Base-by-base conservation (phyloP, 148 eudicot genomes). In the Vaccinium myrtillus region DNA sequence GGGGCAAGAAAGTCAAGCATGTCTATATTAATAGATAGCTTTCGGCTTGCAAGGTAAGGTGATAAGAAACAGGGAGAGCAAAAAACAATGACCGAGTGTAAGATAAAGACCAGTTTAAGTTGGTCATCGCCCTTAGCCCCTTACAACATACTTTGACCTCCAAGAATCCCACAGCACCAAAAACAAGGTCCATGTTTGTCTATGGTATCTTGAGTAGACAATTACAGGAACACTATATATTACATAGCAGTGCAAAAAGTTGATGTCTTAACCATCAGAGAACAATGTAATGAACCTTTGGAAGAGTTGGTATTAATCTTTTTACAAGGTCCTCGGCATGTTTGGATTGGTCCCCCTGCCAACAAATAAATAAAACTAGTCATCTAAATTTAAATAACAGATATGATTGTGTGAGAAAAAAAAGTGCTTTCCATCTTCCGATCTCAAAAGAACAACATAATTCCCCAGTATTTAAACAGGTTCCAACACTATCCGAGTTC, bases 311-410 rank as follows among this genome's bases (percentile, higher is more conserved):
- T 1, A 67, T 67, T 4, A 69, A 69, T 69, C 74, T 69, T 69
- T 39, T 69, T 27, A 69, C 4, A 69, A 69, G 74, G 74, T 69
- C 74, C 13, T 69, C 43, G 0, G 36, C 74, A 30, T 27, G 74
- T 69, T 16, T 69, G 74, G 74, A 69, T 69, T 13, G 74, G 74
- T 69, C 74, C 43, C 39, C 74, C 74, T 69, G 32, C 74, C 39
- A 69, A 30, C 74, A 30, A 69, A 69, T 69, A 69, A 69, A 69
- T 30, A 27, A 69, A 69, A 27, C 39, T 69, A 69, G 39, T 69
- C 13, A 69, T 30, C 14, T 13, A 69, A 69, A 8, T 23, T 6
- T 0, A 23, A 23, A 9, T 23, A 65, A 65, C 32, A 8, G 43
- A 69, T 69, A 27, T 67, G 18, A 12, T 27, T 30, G 19, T 30